A percentile compares a stretch with the other conserved stretches of the same genome.
phyloP scores from a whole-genome alignment of 192 early-diverging fungal species.

The Mycoemilia scoparia region DNA sequence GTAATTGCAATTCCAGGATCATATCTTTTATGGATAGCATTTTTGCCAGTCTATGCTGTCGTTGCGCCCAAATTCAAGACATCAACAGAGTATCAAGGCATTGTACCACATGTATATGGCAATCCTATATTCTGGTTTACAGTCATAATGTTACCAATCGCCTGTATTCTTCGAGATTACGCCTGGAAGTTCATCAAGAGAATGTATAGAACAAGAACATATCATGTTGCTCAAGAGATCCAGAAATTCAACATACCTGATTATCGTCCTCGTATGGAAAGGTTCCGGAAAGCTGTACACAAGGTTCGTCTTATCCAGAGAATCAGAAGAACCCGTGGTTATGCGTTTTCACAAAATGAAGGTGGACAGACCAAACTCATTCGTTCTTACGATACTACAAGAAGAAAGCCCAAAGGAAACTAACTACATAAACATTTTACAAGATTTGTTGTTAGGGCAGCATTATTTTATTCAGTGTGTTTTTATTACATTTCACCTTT shows the following conservation, averaged over 20 bases:
- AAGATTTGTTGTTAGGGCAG: no score
- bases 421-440: conserved; percentile 3
- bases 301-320: conserved; percentile 90
- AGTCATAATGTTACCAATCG: conserved; percentile 65
- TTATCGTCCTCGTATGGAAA: conserved; percentile 92
- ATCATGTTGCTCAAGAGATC: conserved; percentile 98
- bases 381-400: conserved; percentile 57
- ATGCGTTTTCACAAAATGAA: conserved; percentile 96
- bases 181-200: conserved; percentile 82
- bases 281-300: conserved; percentile 97
- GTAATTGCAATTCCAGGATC: conserved; percentile 80
- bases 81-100: conserved; percentile 58
- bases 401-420: conserved; percentile 39
- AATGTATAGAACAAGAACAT: conserved; percentile 60
- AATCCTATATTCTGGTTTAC: conserved; percentile 73
- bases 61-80: conserved; percentile 47
- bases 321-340: conserved; percentile 79
- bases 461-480: no score
- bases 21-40: conserved; percentile 71
- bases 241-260: conserved; percentile 99
- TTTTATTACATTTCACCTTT: no score
- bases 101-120: conserved; percentile 41
- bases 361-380: conserved; percentile 75
- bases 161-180: conserved; percentile 77
- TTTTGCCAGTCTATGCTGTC: conserved; percentile 65